Evolutionary conservation across 1,284 basidiomycete genomes (phyloP).

Genomic region (Ceratobasidium sp.): DNA sequence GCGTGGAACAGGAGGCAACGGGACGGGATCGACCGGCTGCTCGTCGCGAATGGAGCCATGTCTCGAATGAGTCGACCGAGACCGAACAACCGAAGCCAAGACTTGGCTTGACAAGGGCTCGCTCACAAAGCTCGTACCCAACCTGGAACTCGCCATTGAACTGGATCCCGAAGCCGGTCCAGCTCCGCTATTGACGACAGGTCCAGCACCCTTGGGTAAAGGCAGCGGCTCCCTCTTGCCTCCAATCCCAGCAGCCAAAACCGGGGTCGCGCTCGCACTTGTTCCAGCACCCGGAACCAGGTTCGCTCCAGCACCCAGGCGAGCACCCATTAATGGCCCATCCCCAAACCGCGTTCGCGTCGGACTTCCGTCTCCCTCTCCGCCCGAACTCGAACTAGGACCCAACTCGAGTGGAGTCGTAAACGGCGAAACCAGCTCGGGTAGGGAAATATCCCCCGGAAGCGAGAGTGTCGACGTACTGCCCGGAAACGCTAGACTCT

Average conservation of each 20-base stretch:
- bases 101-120: neutral
- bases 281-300: too few species aligned
- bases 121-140: neutral
- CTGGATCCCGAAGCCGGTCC: neutral
- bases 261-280: too few species aligned
- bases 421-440: slow-evolving; percentile 25
- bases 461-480: slow-evolving; percentile 20
- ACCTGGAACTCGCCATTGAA: neutral
- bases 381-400: neutral
- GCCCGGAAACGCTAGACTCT: slow-evolving; percentile 28
- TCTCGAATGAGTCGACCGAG: neutral
- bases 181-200: neutral
- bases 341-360: neutral
- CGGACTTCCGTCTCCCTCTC: neutral
- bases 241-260: neutral
- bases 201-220: neutral
- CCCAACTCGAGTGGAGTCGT: slow-evolving; percentile 7
- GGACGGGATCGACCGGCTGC: too few species aligned
- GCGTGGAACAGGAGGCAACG: too few species aligned
- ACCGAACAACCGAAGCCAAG: neutral
- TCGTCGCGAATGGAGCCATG: too few species aligned
- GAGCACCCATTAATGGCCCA: too few species aligned
- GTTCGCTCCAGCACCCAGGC: too few species aligned
- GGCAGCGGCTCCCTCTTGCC: neutral
- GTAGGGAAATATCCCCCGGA: slow-evolving; percentile 12